Conservation (phyloP, 2,329 filamentous ascomycete genomes). For the Colletotrichum shisoi region DNA sequence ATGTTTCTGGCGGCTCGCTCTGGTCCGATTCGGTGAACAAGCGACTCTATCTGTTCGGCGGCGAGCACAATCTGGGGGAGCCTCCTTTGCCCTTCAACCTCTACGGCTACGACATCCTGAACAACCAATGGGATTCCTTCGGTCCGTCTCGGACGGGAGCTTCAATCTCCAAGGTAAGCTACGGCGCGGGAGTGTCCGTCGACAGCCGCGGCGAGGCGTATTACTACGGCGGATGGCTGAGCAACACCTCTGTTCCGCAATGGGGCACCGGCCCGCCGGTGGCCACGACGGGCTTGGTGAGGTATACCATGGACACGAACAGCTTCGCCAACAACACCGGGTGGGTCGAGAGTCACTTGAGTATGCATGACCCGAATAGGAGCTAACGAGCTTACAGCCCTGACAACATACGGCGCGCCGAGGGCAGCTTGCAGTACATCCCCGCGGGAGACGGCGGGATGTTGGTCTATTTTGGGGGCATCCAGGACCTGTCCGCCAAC, state of each 20-base stretch:
- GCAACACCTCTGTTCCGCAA: constrained; percentile 59
- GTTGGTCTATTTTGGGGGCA: constrained; percentile 69
- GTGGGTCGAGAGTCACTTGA: not conserved
- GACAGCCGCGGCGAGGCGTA: constrained; percentile 64
- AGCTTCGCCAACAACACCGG: constrained; percentile 62
- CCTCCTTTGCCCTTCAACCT: constrained; percentile 58
- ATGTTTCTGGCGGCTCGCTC: constrained; percentile 55
- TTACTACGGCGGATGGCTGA: constrained; percentile 70
- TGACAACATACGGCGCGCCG: constrained; percentile 62
- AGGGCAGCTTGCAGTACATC: constrained; percentile 67
- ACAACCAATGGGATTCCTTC: constrained; percentile 64
- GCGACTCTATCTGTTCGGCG: constrained; percentile 69
- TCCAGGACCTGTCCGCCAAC: constrained; percentile 58
- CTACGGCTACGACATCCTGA: constrained; percentile 65
- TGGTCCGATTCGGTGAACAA: constrained; percentile 71
- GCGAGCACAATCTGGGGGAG: constrained; percentile 56
- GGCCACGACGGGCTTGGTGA: constrained; percentile 61
- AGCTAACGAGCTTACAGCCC: constrained; percentile 43
- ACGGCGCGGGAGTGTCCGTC: constrained; percentile 64
- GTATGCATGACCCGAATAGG: not conserved
- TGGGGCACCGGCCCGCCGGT: constrained; percentile 58
- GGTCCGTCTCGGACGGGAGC: constrained; percentile 47
- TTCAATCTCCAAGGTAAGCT: constrained; percentile 58
- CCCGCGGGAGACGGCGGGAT: constrained; percentile 67
- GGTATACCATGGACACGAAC: constrained; percentile 63